Percentiles rank a stretch among this genome's conserved stretches.
These are phyloP conservation scores for Saccharomycopsis synnaedendra DNA, from an alignment of 805 yeast species.

Conservation along the genomic window DNA sequence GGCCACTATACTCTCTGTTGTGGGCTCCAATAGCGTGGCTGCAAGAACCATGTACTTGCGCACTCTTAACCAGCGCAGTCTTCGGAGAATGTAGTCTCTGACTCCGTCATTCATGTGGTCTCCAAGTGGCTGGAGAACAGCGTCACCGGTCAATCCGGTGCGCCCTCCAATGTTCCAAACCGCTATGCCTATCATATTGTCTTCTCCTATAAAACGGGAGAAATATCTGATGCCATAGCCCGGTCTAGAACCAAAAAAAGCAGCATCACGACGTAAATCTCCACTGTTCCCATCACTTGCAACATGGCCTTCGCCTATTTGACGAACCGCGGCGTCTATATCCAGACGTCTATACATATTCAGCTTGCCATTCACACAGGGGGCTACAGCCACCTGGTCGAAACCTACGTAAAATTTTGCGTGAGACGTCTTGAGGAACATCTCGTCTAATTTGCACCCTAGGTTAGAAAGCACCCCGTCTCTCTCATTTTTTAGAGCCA, in stretches of 20 bases:
- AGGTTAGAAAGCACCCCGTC: slow-evolving; percentile 20
- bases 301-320: slow-evolving; percentile 26
- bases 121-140: slow-evolving; percentile 62
- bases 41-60: slow-evolving; percentile 78
- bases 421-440: slow-evolving; percentile 77
- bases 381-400: slow-evolving; percentile 64
- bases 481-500: slow-evolving; percentile 22
- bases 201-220: slow-evolving; percentile 80
- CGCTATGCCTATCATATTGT: slow-evolving; percentile 83
- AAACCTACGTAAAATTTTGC: slow-evolving; percentile 75
- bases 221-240: slow-evolving; percentile 54
- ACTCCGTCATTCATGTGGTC: slow-evolving; percentile 27
- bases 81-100: slow-evolving; percentile 48
- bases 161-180: slow-evolving; percentile 65
- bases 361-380: slow-evolving; percentile 88
- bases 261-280: slow-evolving; percentile 24
- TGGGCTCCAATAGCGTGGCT: slow-evolving; percentile 79
- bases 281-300: background rate
- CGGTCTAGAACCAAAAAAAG: slow-evolving; percentile 19
- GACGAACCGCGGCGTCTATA: slow-evolving; percentile 44
- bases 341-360: slow-evolving; percentile 63
- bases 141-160: slow-evolving; percentile 71
- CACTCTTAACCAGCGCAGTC: slow-evolving; percentile 80
- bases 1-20: slow-evolving; percentile 65
- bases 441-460: slow-evolving; percentile 72